Conservation (phyloP, 2,329 filamentous ascomycete genomes). For the Sordariomycetes sp. region DNA sequence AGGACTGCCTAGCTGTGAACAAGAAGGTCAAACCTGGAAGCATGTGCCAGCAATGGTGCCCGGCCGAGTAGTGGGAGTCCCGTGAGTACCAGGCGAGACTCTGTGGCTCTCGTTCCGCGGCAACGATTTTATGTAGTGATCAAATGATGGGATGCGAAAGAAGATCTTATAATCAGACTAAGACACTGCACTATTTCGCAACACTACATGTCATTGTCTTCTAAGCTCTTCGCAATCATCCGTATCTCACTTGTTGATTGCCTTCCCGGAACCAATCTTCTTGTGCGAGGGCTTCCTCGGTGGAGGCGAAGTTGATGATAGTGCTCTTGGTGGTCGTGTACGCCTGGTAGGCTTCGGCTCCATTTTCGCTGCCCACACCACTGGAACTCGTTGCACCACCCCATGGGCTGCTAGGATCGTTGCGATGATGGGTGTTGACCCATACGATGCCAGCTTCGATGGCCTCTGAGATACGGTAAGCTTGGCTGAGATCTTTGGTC, state of each 20-base stretch:
- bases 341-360: slow-evolving; percentile 51
- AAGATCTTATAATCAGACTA: no score
- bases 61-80: background rate
- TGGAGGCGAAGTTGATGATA: slow-evolving; percentile 58
- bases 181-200: background rate
- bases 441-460: slow-evolving; percentile 93
- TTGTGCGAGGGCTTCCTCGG: slow-evolving; percentile 36
- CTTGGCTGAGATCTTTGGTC: slow-evolving; percentile 76
- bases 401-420: slow-evolving; percentile 65
- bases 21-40: slow-evolving; percentile 20
- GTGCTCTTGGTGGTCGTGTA: slow-evolving; percentile 57
- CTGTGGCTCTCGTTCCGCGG: no score
- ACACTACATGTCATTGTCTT: background rate
- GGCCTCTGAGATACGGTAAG: slow-evolving; percentile 65
- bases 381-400: slow-evolving; percentile 53
- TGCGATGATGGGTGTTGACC: slow-evolving; percentile 71
- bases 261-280: slow-evolving; percentile 64
- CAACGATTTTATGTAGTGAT: no score
- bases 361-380: slow-evolving; percentile 67
- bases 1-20: slow-evolving; percentile 37
- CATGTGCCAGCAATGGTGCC: slow-evolving; percentile 29
- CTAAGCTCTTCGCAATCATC: slow-evolving; percentile 10
- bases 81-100: no score
- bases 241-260: slow-evolving; percentile 34
- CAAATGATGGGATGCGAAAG: no score